Evolutionary conservation across 2,329 filamentous ascomycete species (phyloP).

Genomic region (Hymenoscyphus fructigenus): DNA sequence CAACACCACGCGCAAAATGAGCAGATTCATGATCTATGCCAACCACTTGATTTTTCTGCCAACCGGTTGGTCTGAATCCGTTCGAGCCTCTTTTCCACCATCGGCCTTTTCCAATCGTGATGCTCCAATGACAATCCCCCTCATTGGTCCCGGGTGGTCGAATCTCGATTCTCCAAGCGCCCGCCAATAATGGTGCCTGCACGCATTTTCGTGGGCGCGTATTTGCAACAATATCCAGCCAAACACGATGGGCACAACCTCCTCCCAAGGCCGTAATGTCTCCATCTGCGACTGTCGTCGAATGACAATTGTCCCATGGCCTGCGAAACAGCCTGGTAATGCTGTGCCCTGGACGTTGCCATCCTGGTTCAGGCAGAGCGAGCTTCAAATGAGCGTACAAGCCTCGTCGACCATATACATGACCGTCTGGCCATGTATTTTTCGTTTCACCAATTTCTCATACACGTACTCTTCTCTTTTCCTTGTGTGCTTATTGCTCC

Average conservation of each 20-base stretch:
- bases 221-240: constrained; percentile 29
- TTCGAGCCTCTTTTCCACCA: too few species aligned
- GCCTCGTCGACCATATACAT: constrained; percentile 4
- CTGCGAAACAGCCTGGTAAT: background rate
- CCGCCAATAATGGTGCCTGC: constrained; percentile 18
- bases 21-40: too few species aligned
- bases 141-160: constrained; percentile 15
- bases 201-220: constrained; percentile 28
- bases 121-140: background rate
- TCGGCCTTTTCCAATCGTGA: background rate
- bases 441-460: constrained; percentile 27
- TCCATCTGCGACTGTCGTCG: constrained; percentile 29
- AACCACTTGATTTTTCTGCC: too few species aligned
- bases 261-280: constrained; percentile 10
- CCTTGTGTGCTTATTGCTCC: constrained; percentile 21
- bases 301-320: constrained; percentile 26
- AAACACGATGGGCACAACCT: constrained; percentile 13
- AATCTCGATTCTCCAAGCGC: constrained; percentile 18
- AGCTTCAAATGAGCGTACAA: constrained; percentile 18
- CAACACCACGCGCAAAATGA: too few species aligned
- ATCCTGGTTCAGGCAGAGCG: constrained; percentile 11
- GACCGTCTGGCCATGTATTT: constrained; percentile 24
- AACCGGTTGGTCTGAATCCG: too few species aligned
- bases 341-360: background rate
- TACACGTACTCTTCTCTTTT: constrained; percentile 18